Evolutionary conservation across 2,329 filamentous ascomycete species (phyloP).

Genomic region (Cercospora sp.): DNA sequence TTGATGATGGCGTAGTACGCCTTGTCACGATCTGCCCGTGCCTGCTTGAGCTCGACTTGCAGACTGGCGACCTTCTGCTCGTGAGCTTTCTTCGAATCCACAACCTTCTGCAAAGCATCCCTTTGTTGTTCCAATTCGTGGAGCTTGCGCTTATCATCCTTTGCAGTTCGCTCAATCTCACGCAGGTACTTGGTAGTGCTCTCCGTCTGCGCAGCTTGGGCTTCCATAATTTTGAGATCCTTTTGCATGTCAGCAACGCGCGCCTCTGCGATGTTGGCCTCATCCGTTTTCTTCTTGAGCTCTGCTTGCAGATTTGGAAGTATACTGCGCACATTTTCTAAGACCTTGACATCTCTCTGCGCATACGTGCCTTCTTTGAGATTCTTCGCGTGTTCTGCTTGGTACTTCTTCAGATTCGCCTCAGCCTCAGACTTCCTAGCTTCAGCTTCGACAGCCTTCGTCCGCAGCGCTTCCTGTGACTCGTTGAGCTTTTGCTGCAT

Average conservation of each 20-base stretch:
- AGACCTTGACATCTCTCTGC: conserved; percentile 54
- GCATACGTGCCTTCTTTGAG: conserved; percentile 52
- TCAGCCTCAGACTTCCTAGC: conserved; percentile 33
- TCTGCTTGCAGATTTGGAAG: conserved; percentile 57
- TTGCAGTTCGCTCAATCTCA: conserved; percentile 31
- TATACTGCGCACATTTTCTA: conserved; percentile 55
- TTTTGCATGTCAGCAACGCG: conserved; percentile 44
- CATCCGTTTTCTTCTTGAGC: conserved; percentile 55
- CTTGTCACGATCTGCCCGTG: conserved; percentile 36
- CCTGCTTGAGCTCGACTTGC: conserved; percentile 34
- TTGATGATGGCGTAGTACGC: conserved; percentile 41
- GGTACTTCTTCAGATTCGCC: conserved; percentile 39
- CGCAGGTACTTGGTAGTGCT: conserved; percentile 27
- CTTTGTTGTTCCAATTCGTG: conserved; percentile 32
- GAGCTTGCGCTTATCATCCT: conserved; percentile 8
- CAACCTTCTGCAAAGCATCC: conserved; percentile 29
- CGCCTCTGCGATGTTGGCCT: conserved; percentile 48
- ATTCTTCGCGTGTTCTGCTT: conserved; percentile 47
- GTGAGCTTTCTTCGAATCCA: conserved; percentile 32
- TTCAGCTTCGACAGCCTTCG: conserved; percentile 34
- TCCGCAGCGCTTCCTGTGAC: conserved; percentile 44
- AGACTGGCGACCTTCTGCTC: conserved; percentile 35
- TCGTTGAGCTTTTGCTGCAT: conserved; percentile 53
- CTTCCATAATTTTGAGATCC: conserved; percentile 34
- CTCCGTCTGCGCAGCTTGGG: conserved; percentile 28